A percentile compares a stretch with the other conserved stretches of the same genome.
These are phyloP conservation scores for Ogataea kodamae DNA, from an alignment of 805 yeast species.

Conservation along the genomic window DNA sequence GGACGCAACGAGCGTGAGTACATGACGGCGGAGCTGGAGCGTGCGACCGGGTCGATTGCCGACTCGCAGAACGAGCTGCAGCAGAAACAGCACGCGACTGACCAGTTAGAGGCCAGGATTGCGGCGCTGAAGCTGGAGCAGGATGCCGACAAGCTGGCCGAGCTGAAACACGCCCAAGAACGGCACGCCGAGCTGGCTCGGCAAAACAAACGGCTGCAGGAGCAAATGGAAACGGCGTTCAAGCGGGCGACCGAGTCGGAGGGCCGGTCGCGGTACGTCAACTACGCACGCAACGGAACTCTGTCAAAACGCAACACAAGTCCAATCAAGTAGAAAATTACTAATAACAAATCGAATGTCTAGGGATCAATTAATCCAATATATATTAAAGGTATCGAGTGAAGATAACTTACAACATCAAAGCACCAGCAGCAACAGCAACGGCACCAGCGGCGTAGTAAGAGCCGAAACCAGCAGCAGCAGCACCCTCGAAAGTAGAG, in stretches of 20 bases:
- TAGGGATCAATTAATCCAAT: conserved; percentile 11
- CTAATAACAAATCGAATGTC: conserved; percentile 4
- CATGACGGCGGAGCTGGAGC: conserved; percentile 54
- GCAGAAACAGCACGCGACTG: conserved; percentile 12
- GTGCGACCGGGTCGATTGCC: conserved; percentile 46
- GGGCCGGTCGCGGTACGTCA: conserved; percentile 25
- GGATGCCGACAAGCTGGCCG: conserved; percentile 1
- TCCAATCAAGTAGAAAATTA: conserved; percentile 4
- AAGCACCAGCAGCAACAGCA: conserved; percentile 35
- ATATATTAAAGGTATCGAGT: conserved; percentile 13
- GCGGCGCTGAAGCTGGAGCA: conserved; percentile 7
- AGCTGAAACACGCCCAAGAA: conserved; percentile 11
- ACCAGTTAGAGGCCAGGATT: conserved; percentile 3
- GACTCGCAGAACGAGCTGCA: conserved; percentile 40
- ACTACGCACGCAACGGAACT: conserved; percentile 25
- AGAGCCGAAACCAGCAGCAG: conserved; percentile 26
- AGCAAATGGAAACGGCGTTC: conserved; percentile 16
- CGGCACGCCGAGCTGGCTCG: conserved; percentile 8
- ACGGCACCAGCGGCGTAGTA: conserved; percentile 33
- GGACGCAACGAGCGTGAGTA: conserved; percentile 59
- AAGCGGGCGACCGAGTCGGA: conserved; percentile 22
- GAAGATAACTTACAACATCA: conserved; percentile 28
- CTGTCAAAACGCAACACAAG: conserved; percentile 19
- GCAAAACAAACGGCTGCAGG: conserved; percentile 13
- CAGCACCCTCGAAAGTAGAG: conserved; percentile 36